Evolutionary conservation across 805 yeast genomes (phyloP).

Genomic region (Candida pseudofarinosa): DNA sequence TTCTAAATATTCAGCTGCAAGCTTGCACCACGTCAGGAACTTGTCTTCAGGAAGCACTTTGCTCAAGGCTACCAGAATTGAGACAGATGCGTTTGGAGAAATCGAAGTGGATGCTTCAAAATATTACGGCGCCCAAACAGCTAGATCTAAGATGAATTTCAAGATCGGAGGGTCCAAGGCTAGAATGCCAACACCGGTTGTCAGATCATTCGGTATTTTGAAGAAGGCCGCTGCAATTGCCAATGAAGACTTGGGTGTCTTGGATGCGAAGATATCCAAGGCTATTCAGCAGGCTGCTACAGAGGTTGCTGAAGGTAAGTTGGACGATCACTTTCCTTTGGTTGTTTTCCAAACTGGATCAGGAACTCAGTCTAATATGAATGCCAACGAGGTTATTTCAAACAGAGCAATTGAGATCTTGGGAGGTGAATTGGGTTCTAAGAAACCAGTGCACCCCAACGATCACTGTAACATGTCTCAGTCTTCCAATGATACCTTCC

Average conservation of each 20-base stretch:
- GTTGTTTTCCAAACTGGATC: constrained; percentile 99
- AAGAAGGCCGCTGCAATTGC: constrained; percentile 94
- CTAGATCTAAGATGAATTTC: constrained; percentile 88
- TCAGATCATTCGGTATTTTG: constrained; percentile 87
- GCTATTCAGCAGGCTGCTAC: constrained; percentile 94
- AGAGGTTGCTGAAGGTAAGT: constrained; percentile 89
- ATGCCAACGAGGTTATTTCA: constrained; percentile 97
- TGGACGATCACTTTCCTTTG: constrained; percentile 92
- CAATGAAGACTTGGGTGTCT: constrained; percentile 70
- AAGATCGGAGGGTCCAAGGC: constrained; percentile 93
- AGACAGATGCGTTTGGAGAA: constrained; percentile 95
- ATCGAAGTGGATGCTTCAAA: constrained; percentile 81
- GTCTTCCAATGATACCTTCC: constrained; percentile 98
- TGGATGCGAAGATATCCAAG: constrained; percentile 76
- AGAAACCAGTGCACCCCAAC: constrained; percentile 94
- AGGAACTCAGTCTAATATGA: constrained; percentile 98
- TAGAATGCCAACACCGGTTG: constrained; percentile 85
- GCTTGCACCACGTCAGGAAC: constrained; percentile 16
- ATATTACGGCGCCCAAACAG: constrained; percentile 99
- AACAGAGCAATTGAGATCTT: constrained; percentile 96
- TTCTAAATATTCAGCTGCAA: constrained; percentile 11
- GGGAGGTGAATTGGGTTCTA: constrained; percentile 90
- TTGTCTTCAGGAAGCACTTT: constrained; percentile 25
- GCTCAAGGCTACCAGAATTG: constrained; percentile 52
- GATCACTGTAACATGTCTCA: constrained; percentile 98